A percentile compares a stretch with the other conserved stretches of the same genome.
Evolutionary conservation across 2,329 filamentous ascomycete genomes (phyloP).

Genomic region (Exophiala aquamarina): DNA sequence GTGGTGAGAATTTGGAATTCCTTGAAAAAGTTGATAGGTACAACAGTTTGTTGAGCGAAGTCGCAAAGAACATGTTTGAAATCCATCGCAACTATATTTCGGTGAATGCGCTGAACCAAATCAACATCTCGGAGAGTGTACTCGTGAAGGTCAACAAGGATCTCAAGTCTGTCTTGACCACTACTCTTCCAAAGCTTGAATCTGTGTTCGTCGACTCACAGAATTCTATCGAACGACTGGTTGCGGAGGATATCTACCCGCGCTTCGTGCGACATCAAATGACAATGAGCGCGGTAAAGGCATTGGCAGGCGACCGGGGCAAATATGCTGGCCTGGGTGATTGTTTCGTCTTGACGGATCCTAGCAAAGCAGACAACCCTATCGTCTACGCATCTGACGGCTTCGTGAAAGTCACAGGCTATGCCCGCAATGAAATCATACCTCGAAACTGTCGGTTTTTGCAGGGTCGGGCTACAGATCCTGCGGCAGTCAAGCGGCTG

Average conservation of each 20-base stretch:
- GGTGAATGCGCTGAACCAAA: conserved; percentile 36
- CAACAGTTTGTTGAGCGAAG: conserved; percentile 44
- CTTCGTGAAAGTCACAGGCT: conserved; percentile 54
- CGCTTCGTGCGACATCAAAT: conserved; percentile 56
- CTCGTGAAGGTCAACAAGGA: conserved; percentile 46
- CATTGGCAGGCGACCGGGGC: conserved; percentile 39
- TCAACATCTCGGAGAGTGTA: conserved; percentile 44
- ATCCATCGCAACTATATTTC: conserved; percentile 47
- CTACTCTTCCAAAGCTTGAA: conserved; percentile 49
- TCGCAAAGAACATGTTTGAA: conserved; percentile 46
- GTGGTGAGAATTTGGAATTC: conserved; percentile 54
- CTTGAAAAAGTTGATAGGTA: conserved; percentile 54
- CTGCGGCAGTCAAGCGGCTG: conserved; percentile 42
- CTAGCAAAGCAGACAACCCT: conserved; percentile 50
- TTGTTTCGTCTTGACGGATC: conserved; percentile 60
- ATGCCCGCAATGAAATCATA: conserved; percentile 48
- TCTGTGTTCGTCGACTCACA: conserved; percentile 46
- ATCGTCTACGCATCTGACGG: conserved; percentile 53
- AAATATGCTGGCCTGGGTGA: conserved; percentile 57
- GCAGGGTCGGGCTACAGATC: conserved; percentile 50
- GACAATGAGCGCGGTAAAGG: conserved; percentile 45
- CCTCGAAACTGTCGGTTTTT: conserved; percentile 53
- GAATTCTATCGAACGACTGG: conserved; percentile 45
- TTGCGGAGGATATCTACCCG: conserved; percentile 51
- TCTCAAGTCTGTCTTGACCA: conserved; percentile 47